A percentile compares a stretch with the other conserved stretches of the same genome.
phyloP scores from a whole-genome alignment of 805 yeast species.

The Kuraishia floccosa region DNA sequence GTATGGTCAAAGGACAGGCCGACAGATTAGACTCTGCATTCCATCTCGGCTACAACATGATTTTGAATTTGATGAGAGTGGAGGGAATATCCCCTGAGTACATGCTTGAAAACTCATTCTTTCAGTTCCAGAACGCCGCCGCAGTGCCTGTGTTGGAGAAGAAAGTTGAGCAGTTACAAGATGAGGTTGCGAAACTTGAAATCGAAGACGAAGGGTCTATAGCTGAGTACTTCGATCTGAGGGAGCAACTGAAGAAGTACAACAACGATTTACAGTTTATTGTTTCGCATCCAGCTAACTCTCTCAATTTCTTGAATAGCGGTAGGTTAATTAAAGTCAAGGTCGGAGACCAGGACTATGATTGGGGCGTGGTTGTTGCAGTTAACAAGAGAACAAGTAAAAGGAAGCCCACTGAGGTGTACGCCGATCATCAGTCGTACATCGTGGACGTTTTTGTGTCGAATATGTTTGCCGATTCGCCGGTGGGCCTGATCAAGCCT shows the following conservation, averaged over 20 bases:
- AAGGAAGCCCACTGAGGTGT: conserved; percentile 44
- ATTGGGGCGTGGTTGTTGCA: conserved; percentile 91
- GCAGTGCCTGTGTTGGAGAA: conserved; percentile 80
- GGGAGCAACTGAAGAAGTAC: conserved; percentile 60
- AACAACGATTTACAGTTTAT: conserved; percentile 70
- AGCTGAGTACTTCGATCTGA: conserved; percentile 74
- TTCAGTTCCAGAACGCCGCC: conserved; percentile 88
- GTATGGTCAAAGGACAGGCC: conserved; percentile 99
- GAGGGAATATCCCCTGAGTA: conserved; percentile 98
- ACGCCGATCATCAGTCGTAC: conserved; percentile 81
- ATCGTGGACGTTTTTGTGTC: conserved; percentile 76
- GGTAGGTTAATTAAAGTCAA: conserved; percentile 75
- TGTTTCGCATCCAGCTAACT: conserved; percentile 84
- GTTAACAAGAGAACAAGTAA: conserved; percentile 61
- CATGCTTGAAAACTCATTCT: conserved; percentile 90
- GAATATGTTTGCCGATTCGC: conserved; percentile 73
- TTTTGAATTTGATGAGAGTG: conserved; percentile 87
- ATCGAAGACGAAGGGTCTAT: conserved; percentile 69
- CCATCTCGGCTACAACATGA: conserved; percentile 96
- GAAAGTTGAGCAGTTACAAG: conserved; percentile 42
- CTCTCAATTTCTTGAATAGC: conserved; percentile 72
- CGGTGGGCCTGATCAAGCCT: conserved; percentile 69
- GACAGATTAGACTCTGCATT: conserved; percentile 96
- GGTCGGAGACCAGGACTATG: conserved; percentile 59
- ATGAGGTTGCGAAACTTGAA: conserved; percentile 31